A percentile compares a stretch with the other conserved stretches of the same genome.
These are phyloP conservation scores for Adiantum capillusveneris DNA, from an alignment of 75 land plant genomes.

Conservation along the genomic window DNA sequence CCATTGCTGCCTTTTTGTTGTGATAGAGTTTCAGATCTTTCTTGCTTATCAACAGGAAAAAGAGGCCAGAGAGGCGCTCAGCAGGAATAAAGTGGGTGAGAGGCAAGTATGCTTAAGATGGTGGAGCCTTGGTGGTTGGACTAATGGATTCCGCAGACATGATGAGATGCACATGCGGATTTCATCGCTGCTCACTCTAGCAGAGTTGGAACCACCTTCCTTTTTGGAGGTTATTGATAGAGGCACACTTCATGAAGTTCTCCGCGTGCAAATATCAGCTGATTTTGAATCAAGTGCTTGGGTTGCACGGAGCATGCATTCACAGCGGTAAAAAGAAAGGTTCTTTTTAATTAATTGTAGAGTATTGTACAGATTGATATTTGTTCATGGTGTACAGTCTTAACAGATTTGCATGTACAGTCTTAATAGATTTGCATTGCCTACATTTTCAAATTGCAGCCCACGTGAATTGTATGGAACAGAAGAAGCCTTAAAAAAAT, in stretches of 20 bases:
- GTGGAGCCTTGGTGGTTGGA: constrained; percentile 95
- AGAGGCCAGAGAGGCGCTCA: constrained; percentile 37
- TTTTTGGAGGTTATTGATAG: constrained; percentile 61
- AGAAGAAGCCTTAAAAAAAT: no score
- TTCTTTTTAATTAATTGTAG: no score
- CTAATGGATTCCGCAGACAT: constrained; percentile 70
- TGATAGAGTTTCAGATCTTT: no score
- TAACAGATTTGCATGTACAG: no score
- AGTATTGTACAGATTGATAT: no score
- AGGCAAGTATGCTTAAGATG: constrained; percentile 68
- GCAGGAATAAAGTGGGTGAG: constrained; percentile 34
- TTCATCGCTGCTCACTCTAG: constrained; percentile 45
- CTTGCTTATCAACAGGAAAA: constrained; percentile 36
- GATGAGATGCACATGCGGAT: constrained; percentile 56
- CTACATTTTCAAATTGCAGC: no score
- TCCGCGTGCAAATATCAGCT: constrained; percentile 75
- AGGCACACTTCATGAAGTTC: constrained; percentile 77
- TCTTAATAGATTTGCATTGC: no score
- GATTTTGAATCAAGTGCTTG: constrained; percentile 43
- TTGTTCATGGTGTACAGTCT: no score
- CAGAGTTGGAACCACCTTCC: constrained; percentile 25
- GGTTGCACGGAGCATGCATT: constrained; percentile 41
- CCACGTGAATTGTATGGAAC: no score
- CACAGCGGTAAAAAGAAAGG: constrained; percentile 20
- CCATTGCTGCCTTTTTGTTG: constrained; percentile 2